phyloP scores from a whole-genome alignment of 257 asterid genomes.

The Eustoma russellianum region DNA sequence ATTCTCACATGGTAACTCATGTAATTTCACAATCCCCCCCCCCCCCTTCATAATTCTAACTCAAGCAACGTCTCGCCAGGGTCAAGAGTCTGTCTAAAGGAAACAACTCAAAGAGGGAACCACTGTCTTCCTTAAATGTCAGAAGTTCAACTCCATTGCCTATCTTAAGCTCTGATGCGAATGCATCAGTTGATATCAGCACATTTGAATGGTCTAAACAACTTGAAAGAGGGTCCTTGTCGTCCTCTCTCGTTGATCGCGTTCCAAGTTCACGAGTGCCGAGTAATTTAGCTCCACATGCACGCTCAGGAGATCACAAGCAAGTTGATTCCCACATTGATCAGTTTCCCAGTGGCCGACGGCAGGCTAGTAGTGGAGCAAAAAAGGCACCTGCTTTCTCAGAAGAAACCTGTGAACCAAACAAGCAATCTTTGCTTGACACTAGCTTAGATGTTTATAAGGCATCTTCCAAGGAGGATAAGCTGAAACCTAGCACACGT shows the following conservation, averaged over 20 bases:
- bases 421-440: conserved; percentile 8
- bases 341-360: conserved; percentile 15
- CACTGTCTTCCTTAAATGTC: conserved; percentile 17
- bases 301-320: conserved; percentile 5
- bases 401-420: conserved; percentile 11
- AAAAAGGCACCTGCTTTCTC: conserved; percentile 12
- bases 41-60: no score
- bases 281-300: conserved; percentile 8
- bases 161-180: conserved; percentile 14
- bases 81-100: conserved; percentile 38
- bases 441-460: neutral
- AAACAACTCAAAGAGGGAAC: conserved; percentile 24
- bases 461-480: conserved; percentile 3
- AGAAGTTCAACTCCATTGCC: conserved; percentile 16
- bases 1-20: no score
- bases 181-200: conserved; percentile 2
- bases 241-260: conserved; percentile 13
- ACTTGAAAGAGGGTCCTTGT: conserved; percentile 14
- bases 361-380: conserved; percentile 4
- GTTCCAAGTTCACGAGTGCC: conserved; percentile 17
- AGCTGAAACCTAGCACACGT: neutral
- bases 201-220: conserved; percentile 16
- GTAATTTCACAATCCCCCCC: no score
- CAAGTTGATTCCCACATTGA: conserved; percentile 9
- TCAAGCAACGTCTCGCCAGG: conserved; percentile 5